Base-by-base conservation (phyloP, 768 basidiomycete species). In the Hydnomerulius pinastri region DNA sequence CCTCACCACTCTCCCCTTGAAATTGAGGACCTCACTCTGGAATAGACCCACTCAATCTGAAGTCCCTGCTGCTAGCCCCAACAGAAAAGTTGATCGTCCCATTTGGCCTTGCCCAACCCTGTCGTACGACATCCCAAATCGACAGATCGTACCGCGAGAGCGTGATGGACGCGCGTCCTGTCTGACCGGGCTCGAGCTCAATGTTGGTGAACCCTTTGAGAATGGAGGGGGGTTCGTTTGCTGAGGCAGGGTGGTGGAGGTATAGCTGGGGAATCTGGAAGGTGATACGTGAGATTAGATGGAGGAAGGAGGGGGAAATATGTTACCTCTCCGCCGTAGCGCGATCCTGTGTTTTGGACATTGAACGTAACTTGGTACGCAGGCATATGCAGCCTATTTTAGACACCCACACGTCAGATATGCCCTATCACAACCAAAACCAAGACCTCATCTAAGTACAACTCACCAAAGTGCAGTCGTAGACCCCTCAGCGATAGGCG, bases 221-320 rank as follows among this genome's bases (percentile, higher is more conserved):
- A 17, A 88, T 67, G 4, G 78, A 79, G 2, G 86, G 86, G 6
- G 87, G 90, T 61, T 90, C 87, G 30, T 76, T 77, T 3, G 85
- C 74, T 0, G 77, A 79, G 0, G 71, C 46, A 0, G 86, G 86
- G 72, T 84, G 81, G 64, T 86, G 79, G 23, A 92, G 24, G 68
- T 91, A 92, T 13, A 92, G 66, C 72, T 92, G 90, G 9, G 88
- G 82, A 39, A 85, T 81, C n/a, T n/a, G n/a, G n/a, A n/a, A n/a
- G n/a, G n/a, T n/a, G n/a, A n/a, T n/a, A n/a, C n/a, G n/a, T n/a
- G n/a, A n/a, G n/a, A n/a, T n/a, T n/a, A n/a, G n/a, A n/a, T n/a
- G n/a, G n/a, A n/a, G n/a, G n/a, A n/a, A n/a, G n/a, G n/a, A 24
- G 27, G 35, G 7, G 20, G 20, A 25, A 21, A n/a, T n/a, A n/a